These are phyloP conservation scores for Paraurostyla sp. DNA, from an alignment of 73 alveolate genomes.

Conservation along the genomic window DNA sequence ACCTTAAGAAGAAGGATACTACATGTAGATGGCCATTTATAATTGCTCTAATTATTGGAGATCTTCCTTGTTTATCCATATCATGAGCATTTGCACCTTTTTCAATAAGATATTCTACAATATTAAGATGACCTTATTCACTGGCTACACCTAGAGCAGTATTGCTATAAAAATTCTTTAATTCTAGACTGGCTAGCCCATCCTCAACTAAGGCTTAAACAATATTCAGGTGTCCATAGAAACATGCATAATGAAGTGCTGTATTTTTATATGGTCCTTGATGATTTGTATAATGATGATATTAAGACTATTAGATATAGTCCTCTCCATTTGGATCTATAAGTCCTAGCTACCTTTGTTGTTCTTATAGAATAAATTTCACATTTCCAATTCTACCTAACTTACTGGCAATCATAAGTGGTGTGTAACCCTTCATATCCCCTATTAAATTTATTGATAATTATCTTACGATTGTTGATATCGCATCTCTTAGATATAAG, in stretches of 20 bases:
- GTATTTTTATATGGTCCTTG: constrained; percentile 6
- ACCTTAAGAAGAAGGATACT: constrained; percentile 70
- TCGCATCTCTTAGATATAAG: constrained; percentile 64
- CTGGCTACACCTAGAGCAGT: constrained; percentile 69
- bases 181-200: constrained; percentile 74
- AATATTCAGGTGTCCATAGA: constrained; percentile 48
- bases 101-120: constrained; percentile 61
- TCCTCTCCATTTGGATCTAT: constrained; percentile 66
- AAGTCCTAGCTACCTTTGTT: constrained; percentile 29
- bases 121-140: constrained; percentile 46
- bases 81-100: constrained; percentile 77
- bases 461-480: constrained; percentile 27
- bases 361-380: constrained; percentile 77
- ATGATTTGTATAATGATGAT: constrained; percentile 64
- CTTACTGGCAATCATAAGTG: constrained; percentile 84
- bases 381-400: constrained; percentile 85
- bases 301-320: constrained; percentile 61
- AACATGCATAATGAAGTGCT: constrained; percentile 70
- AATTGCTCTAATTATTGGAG: constrained; percentile 76
- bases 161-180: constrained; percentile 71
- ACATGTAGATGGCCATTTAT: constrained; percentile 81
- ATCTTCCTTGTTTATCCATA: constrained; percentile 78
- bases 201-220: constrained; percentile 68
- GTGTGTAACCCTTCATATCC: constrained; percentile 86
- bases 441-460: constrained; percentile 2